Conservation (phyloP, 306 rosid species). For the Malus sieversii region DNA sequence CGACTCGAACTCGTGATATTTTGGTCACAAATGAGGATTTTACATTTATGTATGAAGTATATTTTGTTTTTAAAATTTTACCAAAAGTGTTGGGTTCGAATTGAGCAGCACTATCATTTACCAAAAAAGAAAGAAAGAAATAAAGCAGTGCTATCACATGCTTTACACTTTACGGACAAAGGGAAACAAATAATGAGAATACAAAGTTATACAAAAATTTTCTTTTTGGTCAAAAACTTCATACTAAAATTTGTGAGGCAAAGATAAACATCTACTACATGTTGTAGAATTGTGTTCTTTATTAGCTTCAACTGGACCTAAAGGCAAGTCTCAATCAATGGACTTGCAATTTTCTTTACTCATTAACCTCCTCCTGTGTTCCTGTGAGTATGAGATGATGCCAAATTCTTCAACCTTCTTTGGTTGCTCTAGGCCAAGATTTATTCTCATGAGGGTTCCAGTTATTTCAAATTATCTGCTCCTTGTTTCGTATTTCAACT, state of each 20-base stretch:
- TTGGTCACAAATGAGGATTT: conserved; percentile 36
- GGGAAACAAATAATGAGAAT: conserved; percentile 30
- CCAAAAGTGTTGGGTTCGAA: conserved; percentile 26
- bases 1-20: too few species aligned
- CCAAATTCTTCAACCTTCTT: background rate
- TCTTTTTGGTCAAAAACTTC: background rate
- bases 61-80: conserved; percentile 11
- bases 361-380: background rate
- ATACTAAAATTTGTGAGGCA: conserved; percentile 27
- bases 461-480: background rate
- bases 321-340: background rate
- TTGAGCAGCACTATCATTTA: background rate
- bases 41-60: conserved; percentile 36
- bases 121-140: background rate
- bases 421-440: background rate
- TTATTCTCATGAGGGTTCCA: background rate
- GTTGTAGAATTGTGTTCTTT: too few species aligned
- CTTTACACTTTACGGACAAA: conserved; percentile 45
- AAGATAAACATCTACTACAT: background rate
- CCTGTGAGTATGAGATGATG: background rate
- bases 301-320: background rate
- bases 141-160: conserved; percentile 20
- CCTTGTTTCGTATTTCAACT: background rate
- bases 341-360: background rate
- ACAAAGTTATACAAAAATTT: conserved; percentile 10